phyloP scores from a whole-genome alignment of 805 yeast species.

The Metschnikowia shivogae region DNA sequence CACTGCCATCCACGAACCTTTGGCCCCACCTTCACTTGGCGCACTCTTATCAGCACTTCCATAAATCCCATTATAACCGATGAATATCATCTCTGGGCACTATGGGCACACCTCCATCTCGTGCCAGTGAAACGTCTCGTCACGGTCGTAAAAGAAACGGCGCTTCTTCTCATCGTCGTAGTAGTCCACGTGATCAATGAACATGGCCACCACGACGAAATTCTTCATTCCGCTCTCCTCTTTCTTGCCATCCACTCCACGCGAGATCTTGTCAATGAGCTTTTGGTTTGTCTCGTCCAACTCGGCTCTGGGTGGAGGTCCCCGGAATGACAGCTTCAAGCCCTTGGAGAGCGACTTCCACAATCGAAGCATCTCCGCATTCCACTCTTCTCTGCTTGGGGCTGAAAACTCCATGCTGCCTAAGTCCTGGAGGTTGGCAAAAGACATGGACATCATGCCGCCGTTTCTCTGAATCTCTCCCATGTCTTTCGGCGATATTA shows the following conservation, averaged over 20 bases:
- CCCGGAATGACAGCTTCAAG: conserved; percentile 62
- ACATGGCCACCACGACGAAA: conserved; percentile 65
- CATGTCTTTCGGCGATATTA: conserved; percentile 27
- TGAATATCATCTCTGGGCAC: not conserved
- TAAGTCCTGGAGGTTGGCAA: conserved; percentile 26
- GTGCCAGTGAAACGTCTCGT: conserved; percentile 59
- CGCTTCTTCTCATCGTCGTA: conserved; percentile 57
- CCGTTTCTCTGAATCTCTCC: conserved; percentile 18
- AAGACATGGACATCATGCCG: conserved; percentile 22
- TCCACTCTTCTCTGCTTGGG: conserved; percentile 64
- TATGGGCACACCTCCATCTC: conserved; percentile 78
- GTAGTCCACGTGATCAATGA: conserved; percentile 67
- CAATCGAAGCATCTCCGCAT: conserved; percentile 53
- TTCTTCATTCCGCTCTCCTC: conserved; percentile 60
- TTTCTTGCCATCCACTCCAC: conserved; percentile 81
- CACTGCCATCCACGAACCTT: too few relatives aligned
- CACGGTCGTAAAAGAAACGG: conserved; percentile 51
- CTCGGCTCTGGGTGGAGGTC: conserved; percentile 66
- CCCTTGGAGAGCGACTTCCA: conserved; percentile 60
- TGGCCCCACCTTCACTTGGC: too few relatives aligned
- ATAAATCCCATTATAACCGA: not conserved
- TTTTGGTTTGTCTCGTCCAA: conserved; percentile 53
- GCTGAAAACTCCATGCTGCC: conserved; percentile 29
- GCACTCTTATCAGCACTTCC: not conserved
- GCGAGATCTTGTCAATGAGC: conserved; percentile 61